These are phyloP conservation scores for Kurtzmaniella quercitrusa DNA, from an alignment of 1,139 yeast genomes.

Conservation along the genomic window DNA sequence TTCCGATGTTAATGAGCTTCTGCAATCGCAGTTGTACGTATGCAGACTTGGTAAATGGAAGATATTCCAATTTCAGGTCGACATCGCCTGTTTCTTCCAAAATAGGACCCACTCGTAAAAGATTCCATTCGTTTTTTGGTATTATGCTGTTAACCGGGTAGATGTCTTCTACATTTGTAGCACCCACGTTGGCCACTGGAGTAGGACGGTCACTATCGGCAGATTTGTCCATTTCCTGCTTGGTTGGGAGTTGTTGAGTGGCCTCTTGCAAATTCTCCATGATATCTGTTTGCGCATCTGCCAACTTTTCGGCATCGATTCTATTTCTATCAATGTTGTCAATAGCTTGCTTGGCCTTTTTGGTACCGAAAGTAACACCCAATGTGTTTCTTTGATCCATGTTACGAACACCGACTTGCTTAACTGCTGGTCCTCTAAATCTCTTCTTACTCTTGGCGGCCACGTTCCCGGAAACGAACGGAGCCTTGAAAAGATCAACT, in stretches of 20 bases:
- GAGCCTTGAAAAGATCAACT: conserved; percentile 60
- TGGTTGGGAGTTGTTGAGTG: conserved; percentile 71
- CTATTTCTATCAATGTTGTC: conserved; percentile 75
- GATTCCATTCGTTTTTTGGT: conserved; percentile 59
- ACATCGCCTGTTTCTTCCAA: conserved; percentile 49
- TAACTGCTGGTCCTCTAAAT: conserved; percentile 58
- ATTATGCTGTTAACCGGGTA: conserved; percentile 73
- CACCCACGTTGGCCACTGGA: conserved; percentile 71
- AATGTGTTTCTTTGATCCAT: conserved; percentile 69
- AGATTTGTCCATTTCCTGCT: conserved; percentile 50
- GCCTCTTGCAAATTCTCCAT: conserved; percentile 72
- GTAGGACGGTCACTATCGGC: conserved; percentile 73
- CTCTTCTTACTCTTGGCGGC: conserved; percentile 50
- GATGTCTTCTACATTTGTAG: conserved; percentile 76
- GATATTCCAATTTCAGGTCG: conserved; percentile 46
- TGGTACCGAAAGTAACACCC: conserved; percentile 97
- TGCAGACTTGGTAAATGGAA: conserved; percentile 60
- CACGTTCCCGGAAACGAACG: conserved; percentile 53
- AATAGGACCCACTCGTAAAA: conserved; percentile 56
- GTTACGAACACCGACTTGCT: conserved; percentile 50
- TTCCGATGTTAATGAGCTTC: conserved; percentile 37
- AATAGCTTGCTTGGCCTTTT: conserved; percentile 90
- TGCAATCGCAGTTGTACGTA: conserved; percentile 51
- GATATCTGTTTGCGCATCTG: conserved; percentile 72
- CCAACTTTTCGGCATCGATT: conserved; percentile 78